Evolutionary conservation across 768 basidiomycete genomes (phyloP), one percentile per base, ranked within the genome.

Genomic region (Leccinum barrowsii): DNA sequence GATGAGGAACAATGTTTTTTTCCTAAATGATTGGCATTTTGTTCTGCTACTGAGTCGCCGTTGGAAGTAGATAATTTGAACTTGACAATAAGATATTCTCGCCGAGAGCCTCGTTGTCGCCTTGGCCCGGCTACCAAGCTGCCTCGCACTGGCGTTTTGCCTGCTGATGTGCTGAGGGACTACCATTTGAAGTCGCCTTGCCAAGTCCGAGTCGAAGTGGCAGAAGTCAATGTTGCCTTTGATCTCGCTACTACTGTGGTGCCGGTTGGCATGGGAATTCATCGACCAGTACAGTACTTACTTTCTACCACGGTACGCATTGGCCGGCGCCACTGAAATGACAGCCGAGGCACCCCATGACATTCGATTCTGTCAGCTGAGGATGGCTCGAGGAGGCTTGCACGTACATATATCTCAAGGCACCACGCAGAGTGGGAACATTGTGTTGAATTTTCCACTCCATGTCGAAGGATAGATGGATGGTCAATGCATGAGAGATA

Each of bases 401-500:
- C 46, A 13, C 44, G 12, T 12, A 46, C 44, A 22, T 10, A 8
- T n/a, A 15, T 13, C 7, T n/a, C 26, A 26, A 26, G 34, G 26
- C 15, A 54, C 55, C 24, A 37, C 34, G 8, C 28, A 8, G 17
- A 52, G 8, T 21, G 17, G 22, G 30, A 24, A 22, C 35, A 4
- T 10, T 12, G n/a, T 8, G 7, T 53, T 34, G 15, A 10, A 3
- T 30, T 35, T 19, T 52, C n/a, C 30, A 30, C 28, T 4, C 10
- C 12, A 28, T 37, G 19, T n/a, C 26, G 21, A 46, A 26, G 21
- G 44, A 48, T 22, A 40, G 28, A 28, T 22, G 2, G 2, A 21
- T 7, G 19, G 26, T 50, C 52, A 3, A 46, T 7, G 30, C 6
- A 52, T 48, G 54, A 19, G 11, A 62, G 61, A 57, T 57, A 56